Conservation (phyloP, 345 rosid genomes). For the Acer saccharum region DNA sequence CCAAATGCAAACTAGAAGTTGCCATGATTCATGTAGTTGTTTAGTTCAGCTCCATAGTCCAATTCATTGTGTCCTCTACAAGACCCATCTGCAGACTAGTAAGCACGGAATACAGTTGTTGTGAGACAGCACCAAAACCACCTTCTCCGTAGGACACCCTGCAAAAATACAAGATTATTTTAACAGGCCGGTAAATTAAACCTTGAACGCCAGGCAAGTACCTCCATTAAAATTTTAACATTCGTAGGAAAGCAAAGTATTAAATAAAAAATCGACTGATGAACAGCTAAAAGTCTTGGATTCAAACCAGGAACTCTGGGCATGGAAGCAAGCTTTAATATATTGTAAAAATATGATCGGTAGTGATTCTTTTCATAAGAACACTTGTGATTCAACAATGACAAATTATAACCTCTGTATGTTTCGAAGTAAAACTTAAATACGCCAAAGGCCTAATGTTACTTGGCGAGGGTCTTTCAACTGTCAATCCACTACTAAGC, state of each 20-base stretch:
- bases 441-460: not conserved
- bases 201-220: not conserved
- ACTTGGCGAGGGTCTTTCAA: not conserved
- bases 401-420: not conserved
- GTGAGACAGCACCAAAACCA: conserved; percentile 67
- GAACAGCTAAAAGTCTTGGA: not conserved
- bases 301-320: not conserved
- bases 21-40: not conserved
- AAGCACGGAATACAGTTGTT: conserved; percentile 64
- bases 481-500: not conserved
- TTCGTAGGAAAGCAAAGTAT: not conserved
- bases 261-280: not conserved
- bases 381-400: not conserved
- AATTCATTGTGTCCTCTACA: conserved; percentile 74
- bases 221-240: not conserved
- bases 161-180: conserved; percentile 13
- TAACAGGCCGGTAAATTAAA: not conserved
- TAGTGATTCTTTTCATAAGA: not conserved
- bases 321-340: not conserved
- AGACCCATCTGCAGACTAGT: conserved; percentile 95
- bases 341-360: not conserved
- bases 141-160: conserved; percentile 70
- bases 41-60: conserved; percentile 69
- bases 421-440: not conserved
- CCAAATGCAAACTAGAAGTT: not conserved